A percentile compares a stretch with the other conserved stretches of the same genome.
Conservation (phyloP, 2,329 filamentous ascomycete species). For the Coniochaeta prunicola region DNA sequence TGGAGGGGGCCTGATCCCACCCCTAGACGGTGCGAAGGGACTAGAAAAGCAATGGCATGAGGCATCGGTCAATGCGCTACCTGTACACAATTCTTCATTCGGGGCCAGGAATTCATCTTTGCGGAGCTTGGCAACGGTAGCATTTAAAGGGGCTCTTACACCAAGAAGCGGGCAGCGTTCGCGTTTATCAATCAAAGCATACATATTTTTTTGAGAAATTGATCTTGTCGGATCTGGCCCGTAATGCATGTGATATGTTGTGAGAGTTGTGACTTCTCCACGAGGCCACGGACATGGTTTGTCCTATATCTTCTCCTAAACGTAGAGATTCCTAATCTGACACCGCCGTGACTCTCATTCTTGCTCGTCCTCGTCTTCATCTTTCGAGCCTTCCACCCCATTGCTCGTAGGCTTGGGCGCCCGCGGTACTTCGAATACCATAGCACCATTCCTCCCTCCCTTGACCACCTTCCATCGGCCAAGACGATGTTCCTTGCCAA, state of each 20-base stretch:
- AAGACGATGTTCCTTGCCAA: constrained; percentile 79
- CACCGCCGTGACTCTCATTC: constrained; percentile 5
- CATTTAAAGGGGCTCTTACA: not conserved
- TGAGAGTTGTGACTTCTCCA: not conserved
- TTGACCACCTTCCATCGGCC: constrained; percentile 68
- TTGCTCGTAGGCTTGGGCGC: constrained; percentile 24
- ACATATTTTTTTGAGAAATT: not conserved
- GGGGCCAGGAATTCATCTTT: not conserved
- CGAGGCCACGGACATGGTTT: not conserved
- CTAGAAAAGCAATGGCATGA: not conserved
- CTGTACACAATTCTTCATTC: not conserved
- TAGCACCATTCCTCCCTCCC: constrained; percentile 71
- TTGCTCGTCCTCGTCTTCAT: constrained; percentile 11
- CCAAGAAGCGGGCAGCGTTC: not conserved
- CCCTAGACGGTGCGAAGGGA: no score
- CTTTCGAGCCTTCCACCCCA: constrained; percentile 20
- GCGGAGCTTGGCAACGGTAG: not conserved
- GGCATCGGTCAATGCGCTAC: not conserved
- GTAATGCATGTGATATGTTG: not conserved
- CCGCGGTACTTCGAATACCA: constrained; percentile 74
- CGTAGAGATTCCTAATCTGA: not conserved
- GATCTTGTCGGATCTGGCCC: not conserved
- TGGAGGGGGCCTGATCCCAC: no score
- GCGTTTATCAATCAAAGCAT: not conserved
- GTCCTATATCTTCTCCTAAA: not conserved